Evolutionary conservation across 78 protist species (phyloP).

Genomic region (Mastigamoeba balamuthi): DNA sequence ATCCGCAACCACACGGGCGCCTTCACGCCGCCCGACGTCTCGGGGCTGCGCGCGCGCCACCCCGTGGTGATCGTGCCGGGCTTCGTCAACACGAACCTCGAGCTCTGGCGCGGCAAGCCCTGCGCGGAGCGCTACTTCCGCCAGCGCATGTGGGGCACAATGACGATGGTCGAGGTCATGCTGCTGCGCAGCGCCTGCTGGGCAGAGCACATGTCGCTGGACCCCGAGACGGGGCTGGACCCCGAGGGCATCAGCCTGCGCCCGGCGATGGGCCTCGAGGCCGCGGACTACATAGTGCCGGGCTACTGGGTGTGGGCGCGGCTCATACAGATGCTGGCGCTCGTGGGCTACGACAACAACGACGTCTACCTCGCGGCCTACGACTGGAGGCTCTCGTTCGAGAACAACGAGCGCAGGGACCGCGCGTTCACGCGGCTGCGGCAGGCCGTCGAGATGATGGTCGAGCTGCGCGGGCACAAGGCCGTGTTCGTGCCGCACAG

Average conservation of each 20-base stretch:
- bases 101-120: conserved; percentile 36
- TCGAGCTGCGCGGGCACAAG: background rate
- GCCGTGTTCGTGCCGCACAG: conserved; percentile 12
- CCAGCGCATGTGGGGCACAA: conserved; percentile 45
- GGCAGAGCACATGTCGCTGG: conserved; percentile 20
- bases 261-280: conserved; percentile 18
- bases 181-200: background rate
- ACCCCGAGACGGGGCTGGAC: conserved; percentile 23
- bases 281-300: conserved; percentile 29
- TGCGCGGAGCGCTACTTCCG: conserved; percentile 33
- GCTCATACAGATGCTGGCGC: conserved; percentile 11
- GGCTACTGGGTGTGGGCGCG: conserved; percentile 34
- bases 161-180: conserved; percentile 16
- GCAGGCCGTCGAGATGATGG: background rate
- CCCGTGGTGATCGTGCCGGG: conserved; percentile 14
- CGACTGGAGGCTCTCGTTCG: conserved; percentile 17
- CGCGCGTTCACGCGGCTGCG: background rate
- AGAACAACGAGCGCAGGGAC: conserved; percentile 9
- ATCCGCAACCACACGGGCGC: too few relatives aligned
- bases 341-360: conserved; percentile 21
- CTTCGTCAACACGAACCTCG: conserved; percentile 22
- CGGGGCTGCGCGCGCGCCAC: too few relatives aligned
- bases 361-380: background rate
- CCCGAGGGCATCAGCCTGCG: conserved; percentile 28
- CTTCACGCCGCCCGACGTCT: too few relatives aligned